phyloP scores from a whole-genome alignment of 768 basidiomycete genomes.

The Mycena sanguinolenta region DNA sequence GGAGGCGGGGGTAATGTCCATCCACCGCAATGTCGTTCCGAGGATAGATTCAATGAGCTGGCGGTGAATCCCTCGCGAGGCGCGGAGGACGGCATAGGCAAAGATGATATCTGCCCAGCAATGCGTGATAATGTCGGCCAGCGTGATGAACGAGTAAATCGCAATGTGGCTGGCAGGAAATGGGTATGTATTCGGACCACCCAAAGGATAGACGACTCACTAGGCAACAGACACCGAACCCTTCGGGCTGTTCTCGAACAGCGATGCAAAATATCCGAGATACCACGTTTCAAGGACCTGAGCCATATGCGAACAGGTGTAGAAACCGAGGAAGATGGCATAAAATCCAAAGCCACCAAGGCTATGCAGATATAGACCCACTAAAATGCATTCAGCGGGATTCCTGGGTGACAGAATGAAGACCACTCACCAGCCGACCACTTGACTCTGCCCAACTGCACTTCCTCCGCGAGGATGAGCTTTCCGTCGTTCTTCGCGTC shows the following conservation, averaged over 20 bases:
- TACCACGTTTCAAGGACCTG: constrained; percentile 41
- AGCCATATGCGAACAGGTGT: constrained; percentile 23
- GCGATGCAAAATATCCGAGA: constrained; percentile 42
- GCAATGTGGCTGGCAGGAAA: constrained; percentile 25
- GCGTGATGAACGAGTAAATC: constrained; percentile 11
- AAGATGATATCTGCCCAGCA: constrained; percentile 29
- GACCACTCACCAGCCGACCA: constrained; percentile 43
- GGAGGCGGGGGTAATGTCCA: constrained; percentile 39
- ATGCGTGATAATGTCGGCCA: constrained; percentile 13
- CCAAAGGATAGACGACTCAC: constrained; percentile 34
- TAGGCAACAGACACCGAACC: constrained; percentile 31
- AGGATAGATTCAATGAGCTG: constrained; percentile 44
- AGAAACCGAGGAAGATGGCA: constrained; percentile 30
- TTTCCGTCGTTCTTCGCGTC: constrained; percentile 49
- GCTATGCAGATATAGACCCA: constrained; percentile 40
- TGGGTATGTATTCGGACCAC: constrained; percentile 6
- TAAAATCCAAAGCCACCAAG: constrained; percentile 41
- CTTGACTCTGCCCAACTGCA: constrained; percentile 58
- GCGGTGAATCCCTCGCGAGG: constrained; percentile 30
- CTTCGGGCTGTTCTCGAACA: constrained; percentile 38
- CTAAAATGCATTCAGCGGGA: constrained; percentile 29
- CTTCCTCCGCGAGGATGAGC: constrained; percentile 62
- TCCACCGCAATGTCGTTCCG: constrained; percentile 59
- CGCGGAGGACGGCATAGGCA: constrained; percentile 36
- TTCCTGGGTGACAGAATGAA: neutral